Conservation (phyloP, 202 grass and related monocot species). For the Zoysia matrella region DNA sequence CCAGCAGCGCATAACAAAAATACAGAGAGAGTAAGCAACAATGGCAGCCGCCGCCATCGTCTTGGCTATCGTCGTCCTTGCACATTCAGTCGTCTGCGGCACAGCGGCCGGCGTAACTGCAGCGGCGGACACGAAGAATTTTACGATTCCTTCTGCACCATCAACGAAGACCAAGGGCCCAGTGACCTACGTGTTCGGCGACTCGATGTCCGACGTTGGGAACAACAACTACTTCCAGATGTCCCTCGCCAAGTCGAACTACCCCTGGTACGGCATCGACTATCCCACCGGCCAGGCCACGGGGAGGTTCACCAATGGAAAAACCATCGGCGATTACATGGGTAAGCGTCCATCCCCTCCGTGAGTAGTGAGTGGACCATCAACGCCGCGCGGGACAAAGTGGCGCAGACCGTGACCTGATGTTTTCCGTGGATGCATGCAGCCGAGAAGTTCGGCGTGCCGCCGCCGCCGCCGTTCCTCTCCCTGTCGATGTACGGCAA, state of each 20-base stretch:
- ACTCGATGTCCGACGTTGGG: slow-evolving; percentile 91
- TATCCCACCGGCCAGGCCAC: slow-evolving; percentile 64
- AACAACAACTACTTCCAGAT: slow-evolving; percentile 88
- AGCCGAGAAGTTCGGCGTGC: slow-evolving; percentile 77
- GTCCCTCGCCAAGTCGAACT: slow-evolving; percentile 80
- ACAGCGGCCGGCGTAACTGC: not conserved
- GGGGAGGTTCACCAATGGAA: slow-evolving; percentile 88
- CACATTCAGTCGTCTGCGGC: slow-evolving; percentile 8
- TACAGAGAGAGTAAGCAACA: not conserved
- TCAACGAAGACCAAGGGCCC: slow-evolving; percentile 26
- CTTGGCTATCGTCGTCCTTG: slow-evolving; percentile 44
- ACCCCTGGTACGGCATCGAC: slow-evolving; percentile 96
- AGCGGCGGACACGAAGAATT: not conserved
- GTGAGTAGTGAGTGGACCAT: too few species aligned
- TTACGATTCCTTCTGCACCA: slow-evolving; percentile 14
- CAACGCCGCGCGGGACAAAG: too few species aligned
- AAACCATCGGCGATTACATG: slow-evolving; percentile 89
- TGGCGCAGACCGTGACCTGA: not conserved
- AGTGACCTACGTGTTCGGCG: slow-evolving; percentile 84
- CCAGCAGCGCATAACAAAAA: not conserved
- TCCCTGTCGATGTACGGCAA: slow-evolving; percentile 63
- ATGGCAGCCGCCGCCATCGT: slow-evolving; percentile 51
- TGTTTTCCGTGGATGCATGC: slow-evolving; percentile 14
- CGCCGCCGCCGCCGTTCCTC: slow-evolving; percentile 69
- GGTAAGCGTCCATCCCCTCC: slow-evolving; percentile 40